Evolutionary conservation across 2,329 filamentous ascomycete species (phyloP).

Genomic region (Aureobasidium sp.): DNA sequence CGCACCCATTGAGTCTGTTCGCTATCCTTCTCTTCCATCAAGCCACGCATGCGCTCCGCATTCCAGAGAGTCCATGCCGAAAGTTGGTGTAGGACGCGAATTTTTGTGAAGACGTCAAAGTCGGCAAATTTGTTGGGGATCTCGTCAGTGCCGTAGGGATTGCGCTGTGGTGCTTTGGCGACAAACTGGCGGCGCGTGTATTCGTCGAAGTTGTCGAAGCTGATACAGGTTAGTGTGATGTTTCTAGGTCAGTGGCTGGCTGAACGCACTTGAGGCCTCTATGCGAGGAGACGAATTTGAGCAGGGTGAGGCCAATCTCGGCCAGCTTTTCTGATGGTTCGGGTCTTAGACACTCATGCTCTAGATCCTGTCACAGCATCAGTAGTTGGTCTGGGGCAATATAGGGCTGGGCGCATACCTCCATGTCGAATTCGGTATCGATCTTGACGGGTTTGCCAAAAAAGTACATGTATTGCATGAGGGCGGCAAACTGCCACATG

Average conservation of each 20-base stretch:
- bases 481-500: slow-evolving; percentile 91
- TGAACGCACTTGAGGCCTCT: slow-evolving; percentile 75
- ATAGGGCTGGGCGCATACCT: slow-evolving; percentile 51
- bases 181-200: slow-evolving; percentile 85
- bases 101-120: slow-evolving; percentile 77
- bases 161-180: slow-evolving; percentile 68
- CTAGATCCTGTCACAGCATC: slow-evolving; percentile 62
- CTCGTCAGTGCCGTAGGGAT: slow-evolving; percentile 79
- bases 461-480: slow-evolving; percentile 87
- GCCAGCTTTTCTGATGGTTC: slow-evolving; percentile 63
- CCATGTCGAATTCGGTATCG: slow-evolving; percentile 79
- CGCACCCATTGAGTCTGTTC: slow-evolving; percentile 66
- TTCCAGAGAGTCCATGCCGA: slow-evolving; percentile 85
- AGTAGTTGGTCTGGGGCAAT: slow-evolving; percentile 22
- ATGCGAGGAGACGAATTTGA: slow-evolving; percentile 92
- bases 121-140: slow-evolving; percentile 66
- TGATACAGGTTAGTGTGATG: slow-evolving; percentile 32
- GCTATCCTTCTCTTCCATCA: slow-evolving; percentile 72
- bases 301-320: slow-evolving; percentile 75
- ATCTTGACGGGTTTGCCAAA: slow-evolving; percentile 89
- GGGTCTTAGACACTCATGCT: slow-evolving; percentile 78
- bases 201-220: slow-evolving; percentile 83
- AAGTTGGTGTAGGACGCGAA: slow-evolving; percentile 77
- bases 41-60: slow-evolving; percentile 77
- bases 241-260: slow-evolving; percentile 4